phyloP scores from a whole-genome alignment of 192 early-diverging fungal genomes.

The Phlyctochytrium arcticum region DNA sequence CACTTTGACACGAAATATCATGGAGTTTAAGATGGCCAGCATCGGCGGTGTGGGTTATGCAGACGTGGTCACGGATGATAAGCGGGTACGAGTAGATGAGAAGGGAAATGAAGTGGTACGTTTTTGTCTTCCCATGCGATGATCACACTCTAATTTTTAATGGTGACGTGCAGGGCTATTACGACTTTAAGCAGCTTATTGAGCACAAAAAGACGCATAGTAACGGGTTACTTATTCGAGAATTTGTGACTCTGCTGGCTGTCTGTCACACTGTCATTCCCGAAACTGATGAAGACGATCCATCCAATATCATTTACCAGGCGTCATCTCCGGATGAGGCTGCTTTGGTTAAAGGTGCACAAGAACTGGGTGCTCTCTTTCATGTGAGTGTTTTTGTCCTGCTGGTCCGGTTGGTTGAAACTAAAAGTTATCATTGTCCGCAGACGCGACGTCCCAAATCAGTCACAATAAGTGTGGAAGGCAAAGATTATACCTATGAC shows the following conservation, averaged over 20 bases:
- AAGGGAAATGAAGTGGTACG: slow-evolving; percentile 54
- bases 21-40: slow-evolving; percentile 67
- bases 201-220: slow-evolving; percentile 33
- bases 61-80: slow-evolving; percentile 82
- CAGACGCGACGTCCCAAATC: slow-evolving; percentile 52
- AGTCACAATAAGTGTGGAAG: slow-evolving; percentile 43
- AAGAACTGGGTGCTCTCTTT: slow-evolving; percentile 52
- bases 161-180: slow-evolving; percentile 37
- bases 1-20: slow-evolving; percentile 55
- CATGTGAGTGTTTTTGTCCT: slow-evolving; percentile 19
- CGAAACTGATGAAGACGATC: slow-evolving; percentile 61
- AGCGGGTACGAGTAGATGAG: slow-evolving; percentile 66
- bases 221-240: slow-evolving; percentile 54
- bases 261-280: slow-evolving; percentile 99
- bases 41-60: slow-evolving; percentile 90
- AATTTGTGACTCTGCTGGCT: slow-evolving; percentile 86
- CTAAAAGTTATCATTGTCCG: neutral
- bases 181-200: slow-evolving; percentile 33
- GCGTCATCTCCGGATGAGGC: slow-evolving; percentile 96
- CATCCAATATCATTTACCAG: slow-evolving; percentile 79
- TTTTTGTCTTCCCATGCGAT: neutral
- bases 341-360: slow-evolving; percentile 74
- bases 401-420: neutral
- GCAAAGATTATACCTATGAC: slow-evolving; percentile 71
- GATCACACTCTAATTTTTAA: neutral